Percentiles rank a stretch among this genome's conserved stretches.
Evolutionary conservation across 1,284 basidiomycete genomes (phyloP).

Genomic region (Anthracocystis setariae): DNA sequence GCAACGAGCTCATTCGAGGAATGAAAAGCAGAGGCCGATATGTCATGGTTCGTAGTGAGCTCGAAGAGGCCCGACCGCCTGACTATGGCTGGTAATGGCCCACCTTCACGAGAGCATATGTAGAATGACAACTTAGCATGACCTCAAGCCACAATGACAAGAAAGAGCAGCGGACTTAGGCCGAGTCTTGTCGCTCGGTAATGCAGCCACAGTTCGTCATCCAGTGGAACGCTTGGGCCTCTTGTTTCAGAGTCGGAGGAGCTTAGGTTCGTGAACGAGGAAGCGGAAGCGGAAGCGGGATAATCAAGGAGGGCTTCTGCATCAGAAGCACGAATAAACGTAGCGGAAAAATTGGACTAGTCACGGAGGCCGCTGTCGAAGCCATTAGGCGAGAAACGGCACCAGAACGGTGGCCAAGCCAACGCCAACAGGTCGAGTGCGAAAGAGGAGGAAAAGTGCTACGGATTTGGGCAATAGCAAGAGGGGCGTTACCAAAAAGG

Average conservation of each 20-base stretch:
- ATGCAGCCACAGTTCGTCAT: background rate
- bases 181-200: background rate
- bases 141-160: background rate
- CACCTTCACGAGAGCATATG: background rate
- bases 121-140: background rate
- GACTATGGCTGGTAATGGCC: too few species aligned
- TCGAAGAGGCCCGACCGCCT: too few species aligned
- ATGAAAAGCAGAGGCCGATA: too few species aligned
- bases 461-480: background rate
- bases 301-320: too few species aligned
- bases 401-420: background rate
- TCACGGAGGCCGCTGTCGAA: background rate
- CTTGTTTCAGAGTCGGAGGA: background rate
- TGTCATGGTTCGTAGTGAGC: too few species aligned
- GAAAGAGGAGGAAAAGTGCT: background rate
- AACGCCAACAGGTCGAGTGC: background rate
- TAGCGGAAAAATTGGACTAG: background rate
- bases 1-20: background rate
- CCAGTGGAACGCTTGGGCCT: background rate
- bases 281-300: too few species aligned
- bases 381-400: background rate
- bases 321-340: too few species aligned
- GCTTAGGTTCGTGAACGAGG: too few species aligned
- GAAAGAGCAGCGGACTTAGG: background rate
- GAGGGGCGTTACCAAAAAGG: background rate